phyloP scores from a whole-genome alignment of 148 eudicot species.

The Rhododendron vialii region DNA sequence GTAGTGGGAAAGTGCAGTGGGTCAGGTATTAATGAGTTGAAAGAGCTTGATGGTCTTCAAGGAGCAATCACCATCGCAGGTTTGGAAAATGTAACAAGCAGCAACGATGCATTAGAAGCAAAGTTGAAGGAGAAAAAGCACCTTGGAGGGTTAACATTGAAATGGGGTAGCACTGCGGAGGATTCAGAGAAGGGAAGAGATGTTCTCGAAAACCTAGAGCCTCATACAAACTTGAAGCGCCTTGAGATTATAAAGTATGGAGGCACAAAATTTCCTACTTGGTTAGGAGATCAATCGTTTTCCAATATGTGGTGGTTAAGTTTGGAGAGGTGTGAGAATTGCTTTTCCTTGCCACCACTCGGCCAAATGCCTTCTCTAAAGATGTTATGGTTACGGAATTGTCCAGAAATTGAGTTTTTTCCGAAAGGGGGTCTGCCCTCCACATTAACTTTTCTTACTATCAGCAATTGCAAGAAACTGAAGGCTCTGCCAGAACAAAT shows the following conservation, averaged over 20 bases:
- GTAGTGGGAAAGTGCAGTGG: not conserved
- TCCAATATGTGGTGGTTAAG: accelerated
- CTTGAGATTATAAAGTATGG: no score
- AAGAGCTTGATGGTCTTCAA: not conserved
- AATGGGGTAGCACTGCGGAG: not conserved
- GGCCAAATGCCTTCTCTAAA: no score
- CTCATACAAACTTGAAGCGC: no score
- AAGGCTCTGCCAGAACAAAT: no score
- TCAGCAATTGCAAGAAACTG: no score
- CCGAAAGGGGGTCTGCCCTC: not conserved
- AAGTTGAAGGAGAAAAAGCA: not conserved
- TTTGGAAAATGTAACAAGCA: not conserved
- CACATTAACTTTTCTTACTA: not conserved
- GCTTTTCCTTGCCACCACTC: no score
- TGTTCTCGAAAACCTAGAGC: not conserved
- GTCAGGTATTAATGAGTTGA: no score
- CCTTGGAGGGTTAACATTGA: not conserved
- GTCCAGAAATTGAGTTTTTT: not conserved
- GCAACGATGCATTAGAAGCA: not conserved
- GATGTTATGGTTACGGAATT: not conserved
- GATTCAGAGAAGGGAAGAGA: not conserved
- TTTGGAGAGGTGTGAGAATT: no score
- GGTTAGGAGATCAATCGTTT: no score
- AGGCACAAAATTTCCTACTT: no score
- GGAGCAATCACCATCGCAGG: not conserved